Evolutionary conservation across 306 rosid genomes (phyloP).

Genomic region (Trichosanthes truncata): DNA sequence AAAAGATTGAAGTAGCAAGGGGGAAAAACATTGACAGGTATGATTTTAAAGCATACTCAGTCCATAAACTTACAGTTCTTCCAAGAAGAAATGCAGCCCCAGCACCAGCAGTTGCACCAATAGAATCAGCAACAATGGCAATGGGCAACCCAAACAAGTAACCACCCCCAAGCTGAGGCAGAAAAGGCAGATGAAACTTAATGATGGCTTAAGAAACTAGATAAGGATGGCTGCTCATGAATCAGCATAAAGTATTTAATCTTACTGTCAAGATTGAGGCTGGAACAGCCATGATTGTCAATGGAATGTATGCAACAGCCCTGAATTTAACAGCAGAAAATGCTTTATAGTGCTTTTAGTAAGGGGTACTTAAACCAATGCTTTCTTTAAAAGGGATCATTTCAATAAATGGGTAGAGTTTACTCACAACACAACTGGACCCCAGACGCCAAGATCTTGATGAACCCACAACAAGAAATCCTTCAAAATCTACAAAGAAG

Average conservation of each 20-base stretch:
- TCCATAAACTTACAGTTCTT: conserved; percentile 59
- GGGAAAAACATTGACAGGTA: not conserved
- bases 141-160: conserved; percentile 80
- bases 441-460: conserved; percentile 93
- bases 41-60: not conserved
- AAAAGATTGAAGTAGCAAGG: not conserved
- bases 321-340: conserved; percentile 32
- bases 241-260: not conserved
- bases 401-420: not conserved
- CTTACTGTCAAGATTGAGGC: conserved; percentile 81
- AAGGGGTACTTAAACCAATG: not conserved
- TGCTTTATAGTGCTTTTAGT: not conserved
- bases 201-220: not conserved
- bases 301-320: conserved; percentile 72
- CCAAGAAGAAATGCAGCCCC: conserved; percentile 84
- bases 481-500: conserved; percentile 43
- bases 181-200: not conserved
- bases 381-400: not conserved
- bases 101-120: conserved; percentile 80
- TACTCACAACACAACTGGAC: conserved; percentile 84
- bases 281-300: conserved; percentile 85
- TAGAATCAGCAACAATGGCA: conserved; percentile 75
- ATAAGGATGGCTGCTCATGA: not conserved
- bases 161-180: conserved; percentile 85
- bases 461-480: conserved; percentile 80